Percentiles rank a stretch among this genome's conserved stretches.
These are phyloP conservation scores for Cercospora beticola DNA, from an alignment of 2,329 filamentous ascomycete species.

Conservation along the genomic window DNA sequence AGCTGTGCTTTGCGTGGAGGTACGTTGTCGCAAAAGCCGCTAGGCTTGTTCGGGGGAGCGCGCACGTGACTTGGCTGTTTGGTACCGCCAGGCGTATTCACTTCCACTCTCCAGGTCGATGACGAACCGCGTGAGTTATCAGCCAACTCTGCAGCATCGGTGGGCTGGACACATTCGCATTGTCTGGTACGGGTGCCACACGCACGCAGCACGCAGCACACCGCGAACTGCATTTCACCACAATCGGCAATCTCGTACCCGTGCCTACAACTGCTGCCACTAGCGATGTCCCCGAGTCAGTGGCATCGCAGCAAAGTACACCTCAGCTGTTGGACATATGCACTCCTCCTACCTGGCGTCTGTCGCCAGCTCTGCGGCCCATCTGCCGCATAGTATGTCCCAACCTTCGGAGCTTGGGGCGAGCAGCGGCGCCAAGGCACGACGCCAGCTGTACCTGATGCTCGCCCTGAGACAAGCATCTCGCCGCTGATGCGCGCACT, in stretches of 20 bases:
- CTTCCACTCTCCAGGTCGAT: not conserved
- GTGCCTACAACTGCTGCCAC: not conserved
- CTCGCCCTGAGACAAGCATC: conserved; percentile 2
- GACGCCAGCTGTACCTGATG: not conserved
- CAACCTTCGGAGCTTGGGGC: not conserved
- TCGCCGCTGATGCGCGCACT: not conserved
- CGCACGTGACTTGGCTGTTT: not conserved
- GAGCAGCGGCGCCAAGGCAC: not conserved
- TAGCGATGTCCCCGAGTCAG: conserved; percentile 1
- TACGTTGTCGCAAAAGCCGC: not conserved
- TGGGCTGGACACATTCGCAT: not conserved
- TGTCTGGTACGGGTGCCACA: conserved; percentile 1
- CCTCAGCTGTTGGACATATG: conserved; percentile 1
- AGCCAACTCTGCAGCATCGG: not conserved
- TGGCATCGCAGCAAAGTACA: conserved; percentile 1
- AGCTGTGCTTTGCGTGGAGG: not conserved
- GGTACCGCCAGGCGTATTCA: not conserved
- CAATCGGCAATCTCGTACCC: not conserved
- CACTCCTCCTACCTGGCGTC: not conserved
- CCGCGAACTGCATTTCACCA: not conserved
- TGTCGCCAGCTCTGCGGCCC: not conserved
- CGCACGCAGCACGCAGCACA: not conserved
- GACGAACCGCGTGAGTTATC: not conserved
- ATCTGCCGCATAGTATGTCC: not conserved
- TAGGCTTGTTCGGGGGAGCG: not conserved